Base-by-base conservation (phyloP, 78 protist species). In the Dictyostelium purpureum region DNA sequence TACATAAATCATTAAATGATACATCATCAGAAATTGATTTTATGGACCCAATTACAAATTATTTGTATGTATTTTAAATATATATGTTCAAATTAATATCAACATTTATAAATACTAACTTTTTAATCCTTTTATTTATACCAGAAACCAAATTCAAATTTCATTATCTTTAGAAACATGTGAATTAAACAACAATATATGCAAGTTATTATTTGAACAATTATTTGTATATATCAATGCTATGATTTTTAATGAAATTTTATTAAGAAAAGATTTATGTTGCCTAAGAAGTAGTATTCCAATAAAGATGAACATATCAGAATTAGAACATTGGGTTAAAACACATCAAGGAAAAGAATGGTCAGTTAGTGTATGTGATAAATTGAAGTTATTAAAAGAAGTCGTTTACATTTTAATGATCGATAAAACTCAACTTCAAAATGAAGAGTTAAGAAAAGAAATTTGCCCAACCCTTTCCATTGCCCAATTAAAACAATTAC, bases 261-360 rank as follows among this genome's bases (percentile, higher is more conserved):
- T 85, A 14, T 47, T 85, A 54, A 73, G 92, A 56, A 73, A 74
- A 21, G 92, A 85, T 61, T 45, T 85, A 47, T 85, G 92, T 73
- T 73, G 92, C 57, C 14, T 73, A 16, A 59, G 83, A 28, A 85
- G 92, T 33, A 73, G 83, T 45, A 85, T 85, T 14, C 92, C 78
- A 33, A n/a, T 85, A 16, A 85, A 85, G 56, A 73, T 85, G 76
- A 85, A 85, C 57, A 85, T 85, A 1, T 85, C 92, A 54, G 92
- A 85, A 31, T 43, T 85, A 38, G 92, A 85, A 45, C 71, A 85
- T 51, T 85, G 92, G 92, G 63, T 77, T 3, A 85, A 85, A 77
- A 28, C 40, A 19, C 79, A 73, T 59, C 81, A 75, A 51, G 92
- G 75, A 6, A 85, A 59, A 43, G 92, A 85, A 14, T 43, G 67